Evolutionary conservation across 768 basidiomycete species (phyloP).

Genomic region (Pleurotus giganteus): DNA sequence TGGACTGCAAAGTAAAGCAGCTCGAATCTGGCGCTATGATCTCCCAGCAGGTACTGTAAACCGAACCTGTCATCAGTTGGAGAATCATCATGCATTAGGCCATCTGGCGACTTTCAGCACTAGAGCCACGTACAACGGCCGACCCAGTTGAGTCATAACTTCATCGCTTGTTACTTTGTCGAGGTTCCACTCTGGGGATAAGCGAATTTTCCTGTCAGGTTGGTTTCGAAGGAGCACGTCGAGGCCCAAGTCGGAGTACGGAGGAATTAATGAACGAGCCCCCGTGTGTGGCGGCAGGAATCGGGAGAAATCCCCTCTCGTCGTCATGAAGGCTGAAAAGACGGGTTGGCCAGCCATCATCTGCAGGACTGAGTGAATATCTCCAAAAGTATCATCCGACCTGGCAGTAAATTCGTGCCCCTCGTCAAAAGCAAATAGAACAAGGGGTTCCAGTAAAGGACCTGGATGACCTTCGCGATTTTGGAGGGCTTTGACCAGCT

Average conservation of each 20-base stretch:
- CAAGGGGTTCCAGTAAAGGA: too few species aligned
- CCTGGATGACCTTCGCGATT: too few species aligned
- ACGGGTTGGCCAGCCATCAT: background rate
- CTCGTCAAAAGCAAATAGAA: too few species aligned
- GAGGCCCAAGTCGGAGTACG: slow-evolving; percentile 21
- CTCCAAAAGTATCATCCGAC: too few species aligned
- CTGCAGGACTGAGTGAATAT: too few species aligned
- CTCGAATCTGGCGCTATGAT: background rate
- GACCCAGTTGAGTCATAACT: slow-evolving; percentile 20
- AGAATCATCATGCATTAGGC: background rate
- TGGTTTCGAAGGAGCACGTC: slow-evolving; percentile 11
- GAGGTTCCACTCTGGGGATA: slow-evolving; percentile 13
- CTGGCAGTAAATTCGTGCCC: too few species aligned
- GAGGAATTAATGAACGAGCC: slow-evolving; percentile 11
- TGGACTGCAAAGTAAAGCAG: slow-evolving; percentile 1
- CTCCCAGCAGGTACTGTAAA: background rate
- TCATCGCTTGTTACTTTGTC: slow-evolving; percentile 14
- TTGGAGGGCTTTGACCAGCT: too few species aligned
- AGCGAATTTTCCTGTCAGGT: background rate
- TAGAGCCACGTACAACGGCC: slow-evolving; percentile 23
- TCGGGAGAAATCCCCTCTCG: slow-evolving; percentile 14
- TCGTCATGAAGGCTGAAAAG: slow-evolving; percentile 20
- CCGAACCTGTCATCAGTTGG: background rate
- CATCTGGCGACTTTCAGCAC: background rate
- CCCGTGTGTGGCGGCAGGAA: slow-evolving; percentile 10